A percentile compares a stretch with the other conserved stretches of the same genome.
These are phyloP conservation scores for Arctium lappa DNA, from an alignment of 129 eudicot species.

Conservation along the genomic window DNA sequence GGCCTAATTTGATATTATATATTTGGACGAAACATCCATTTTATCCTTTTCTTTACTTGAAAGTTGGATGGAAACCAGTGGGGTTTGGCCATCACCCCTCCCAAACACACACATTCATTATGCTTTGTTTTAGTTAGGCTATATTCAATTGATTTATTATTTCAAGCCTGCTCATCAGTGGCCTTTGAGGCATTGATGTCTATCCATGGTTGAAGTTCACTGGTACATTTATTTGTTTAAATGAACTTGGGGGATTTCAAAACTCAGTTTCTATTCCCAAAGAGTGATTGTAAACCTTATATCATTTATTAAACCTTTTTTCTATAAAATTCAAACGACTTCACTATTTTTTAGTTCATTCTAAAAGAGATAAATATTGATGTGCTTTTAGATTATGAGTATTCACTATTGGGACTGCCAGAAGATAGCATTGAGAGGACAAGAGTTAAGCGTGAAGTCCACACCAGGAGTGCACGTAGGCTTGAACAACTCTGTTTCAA, in stretches of 20 bases:
- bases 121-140: not conserved
- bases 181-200: not conserved
- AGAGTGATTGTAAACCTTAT: not conserved
- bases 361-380: constrained; percentile 11
- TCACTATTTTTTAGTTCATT: not conserved
- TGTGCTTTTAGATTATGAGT: constrained; percentile 65
- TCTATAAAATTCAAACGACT: not conserved
- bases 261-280: not conserved
- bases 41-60: not conserved
- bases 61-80: not conserved
- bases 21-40: not conserved
- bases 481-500: constrained; percentile 79
- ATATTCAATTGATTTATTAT: not conserved
- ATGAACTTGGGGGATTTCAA: not conserved
- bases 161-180: not conserved
- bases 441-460: constrained; percentile 76
- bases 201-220: not conserved
- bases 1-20: not conserved
- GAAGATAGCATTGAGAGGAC: constrained; percentile 68
- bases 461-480: constrained; percentile 72
- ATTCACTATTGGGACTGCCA: constrained; percentile 72
- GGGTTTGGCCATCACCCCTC: not conserved
- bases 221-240: not conserved
- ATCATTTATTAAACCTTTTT: not conserved
- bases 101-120: not conserved